Evolutionary conservation across 768 basidiomycete species (phyloP), one percentile per base, ranked within the genome.

Genomic region (Ephemerocybe angulata): DNA sequence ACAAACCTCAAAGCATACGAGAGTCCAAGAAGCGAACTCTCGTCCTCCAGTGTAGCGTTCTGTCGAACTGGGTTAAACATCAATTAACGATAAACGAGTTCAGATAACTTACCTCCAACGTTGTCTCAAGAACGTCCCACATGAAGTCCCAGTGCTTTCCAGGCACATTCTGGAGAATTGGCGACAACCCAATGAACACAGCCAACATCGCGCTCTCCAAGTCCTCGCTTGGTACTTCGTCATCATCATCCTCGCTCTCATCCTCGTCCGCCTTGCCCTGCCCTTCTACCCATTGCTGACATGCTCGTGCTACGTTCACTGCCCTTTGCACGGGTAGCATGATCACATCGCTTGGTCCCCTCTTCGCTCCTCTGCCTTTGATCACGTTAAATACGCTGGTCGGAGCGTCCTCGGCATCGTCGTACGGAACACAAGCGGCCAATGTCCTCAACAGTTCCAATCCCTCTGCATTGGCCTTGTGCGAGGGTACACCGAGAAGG

Each of bases 131-230:
- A 15, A 98, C 69, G 65, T 98, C 94, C 66, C 91, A 95, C 4
- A 94, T 83, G 30, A 94, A 81, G 47, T 92, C 89, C 97, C 97
- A 99, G 68, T 98, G 97, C 0, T 80, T 74, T 0, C 96, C 97
- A 13, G 84, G 75, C 1, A 96, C 77, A 63, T 84, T 89, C 69
- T 98, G 93, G 56, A 98, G 70, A 52, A 98, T 87, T 2, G 95
- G 94, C 1, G 85, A 90, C 1, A 98, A 75, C 53, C 87, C 77
- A 41, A 78, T 70, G 65, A 92, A 90, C 3, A 97, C 66, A 57
- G 84, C 67, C 6, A 88, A 84, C 75, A 96, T 84, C 51, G 78
- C 81, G 55, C 82, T 84, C 65, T 97, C 90, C 3, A 94, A 78
- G 44, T 88, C 86, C 59, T 93, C 90, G 25, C 84, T 80, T 2